Evolutionary conservation across 441 rosid species (phyloP).

Genomic region (Mallotus japonicus): DNA sequence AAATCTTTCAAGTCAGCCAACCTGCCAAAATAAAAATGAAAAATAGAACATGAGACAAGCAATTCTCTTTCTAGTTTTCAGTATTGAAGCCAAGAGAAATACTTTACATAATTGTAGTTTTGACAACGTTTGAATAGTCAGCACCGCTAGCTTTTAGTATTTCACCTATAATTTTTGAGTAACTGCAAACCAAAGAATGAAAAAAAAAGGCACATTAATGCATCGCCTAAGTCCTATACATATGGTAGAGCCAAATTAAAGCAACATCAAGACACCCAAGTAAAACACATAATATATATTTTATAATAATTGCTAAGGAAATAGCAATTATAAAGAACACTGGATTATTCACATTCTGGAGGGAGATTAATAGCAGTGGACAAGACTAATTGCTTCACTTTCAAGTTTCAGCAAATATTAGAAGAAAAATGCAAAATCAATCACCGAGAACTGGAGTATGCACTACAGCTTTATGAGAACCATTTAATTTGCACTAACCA

Average conservation of each 20-base stretch:
- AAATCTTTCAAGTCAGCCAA: no score
- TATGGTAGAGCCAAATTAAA: neutral
- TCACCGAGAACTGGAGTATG: neutral
- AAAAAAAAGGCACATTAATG: neutral
- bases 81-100: neutral
- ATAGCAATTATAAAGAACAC: neutral
- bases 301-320: neutral
- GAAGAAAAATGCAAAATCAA: neutral
- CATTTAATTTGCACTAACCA: no score
- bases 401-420: neutral
- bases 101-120: constrained; percentile 82
- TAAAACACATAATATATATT: neutral
- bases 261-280: neutral
- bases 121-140: constrained; percentile 75
- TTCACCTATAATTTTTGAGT: constrained; percentile 88
- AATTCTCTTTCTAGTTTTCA: constrained; percentile 2
- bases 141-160: constrained; percentile 83
- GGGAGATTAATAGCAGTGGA: constrained; percentile 2
- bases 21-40: no score
- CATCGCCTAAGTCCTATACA: neutral
- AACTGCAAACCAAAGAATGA: constrained; percentile 47
- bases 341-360: neutral
- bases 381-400: neutral
- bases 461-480: neutral
- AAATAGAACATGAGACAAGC: neutral